Conservation (phyloP, 2,329 filamentous ascomycete genomes). For the Penicillium frequentans region DNA sequence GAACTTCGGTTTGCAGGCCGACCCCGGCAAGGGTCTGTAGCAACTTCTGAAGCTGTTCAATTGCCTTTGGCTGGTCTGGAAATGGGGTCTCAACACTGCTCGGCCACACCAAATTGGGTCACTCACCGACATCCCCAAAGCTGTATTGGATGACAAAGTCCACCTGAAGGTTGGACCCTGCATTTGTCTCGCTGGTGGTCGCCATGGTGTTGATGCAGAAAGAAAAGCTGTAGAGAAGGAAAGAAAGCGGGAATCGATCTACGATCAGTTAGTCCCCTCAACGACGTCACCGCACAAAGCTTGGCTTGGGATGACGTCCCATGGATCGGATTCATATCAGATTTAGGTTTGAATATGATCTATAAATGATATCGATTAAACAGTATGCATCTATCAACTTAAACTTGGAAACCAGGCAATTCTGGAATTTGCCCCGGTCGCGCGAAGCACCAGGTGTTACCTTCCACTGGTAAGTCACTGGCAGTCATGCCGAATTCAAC, state of each 20-base stretch:
- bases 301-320: slow-evolving; percentile 5
- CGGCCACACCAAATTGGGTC: background rate
- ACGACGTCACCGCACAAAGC: slow-evolving; percentile 22
- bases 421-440: no score
- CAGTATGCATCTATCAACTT: no score
- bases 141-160: slow-evolving; percentile 88
- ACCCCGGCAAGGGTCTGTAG: slow-evolving; percentile 72
- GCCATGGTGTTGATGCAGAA: slow-evolving; percentile 25
- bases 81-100: slow-evolving; percentile 1
- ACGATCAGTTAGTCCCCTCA: background rate
- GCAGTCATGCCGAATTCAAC: no score
- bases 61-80: slow-evolving; percentile 67
- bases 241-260: slow-evolving; percentile 2
- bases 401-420: no score
- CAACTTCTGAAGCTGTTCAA: slow-evolving; percentile 75
- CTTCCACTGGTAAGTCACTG: no score
- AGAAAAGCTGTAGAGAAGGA: background rate
- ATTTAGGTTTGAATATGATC: no score
- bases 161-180: slow-evolving; percentile 64
- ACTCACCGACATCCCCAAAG: slow-evolving; percentile 65
- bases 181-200: slow-evolving; percentile 25
- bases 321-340: no score
- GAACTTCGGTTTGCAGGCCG: slow-evolving; percentile 83
- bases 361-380: no score
- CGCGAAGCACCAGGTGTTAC: no score